Percentiles rank a stretch among this genome's conserved stretches.
phyloP scores from a whole-genome alignment of 2,329 filamentous ascomycete species.

The Colletotrichum sp. region DNA sequence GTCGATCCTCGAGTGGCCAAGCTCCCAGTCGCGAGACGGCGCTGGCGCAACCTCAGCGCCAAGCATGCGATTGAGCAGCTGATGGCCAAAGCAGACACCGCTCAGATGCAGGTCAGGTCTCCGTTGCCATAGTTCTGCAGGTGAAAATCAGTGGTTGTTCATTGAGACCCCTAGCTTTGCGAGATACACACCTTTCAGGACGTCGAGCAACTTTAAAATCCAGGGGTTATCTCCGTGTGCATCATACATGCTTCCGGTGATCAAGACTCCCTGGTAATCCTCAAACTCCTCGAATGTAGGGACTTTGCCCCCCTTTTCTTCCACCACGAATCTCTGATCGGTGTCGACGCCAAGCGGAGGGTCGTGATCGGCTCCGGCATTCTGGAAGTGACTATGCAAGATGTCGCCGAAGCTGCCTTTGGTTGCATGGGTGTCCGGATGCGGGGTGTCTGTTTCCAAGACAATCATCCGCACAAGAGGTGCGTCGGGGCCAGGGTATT shows the following conservation, averaged over 20 bases:
- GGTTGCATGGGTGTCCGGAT: constrained; percentile 53
- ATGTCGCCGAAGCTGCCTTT: constrained; percentile 61
- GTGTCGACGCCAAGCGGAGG: constrained; percentile 61
- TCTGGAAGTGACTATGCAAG: constrained; percentile 53
- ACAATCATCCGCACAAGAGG: constrained; percentile 48
- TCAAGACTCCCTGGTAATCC: constrained; percentile 73
- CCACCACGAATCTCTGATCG: constrained; percentile 59
- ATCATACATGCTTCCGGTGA: constrained; percentile 74
- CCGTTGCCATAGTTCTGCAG: constrained; percentile 51
- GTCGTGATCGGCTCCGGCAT: constrained; percentile 56
- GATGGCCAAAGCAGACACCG: constrained; percentile 84
- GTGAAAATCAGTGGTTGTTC: not conserved
- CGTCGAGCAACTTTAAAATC: constrained; percentile 73
- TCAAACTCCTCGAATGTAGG: constrained; percentile 57
- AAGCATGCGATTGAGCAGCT: constrained; percentile 75
- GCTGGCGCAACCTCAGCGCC: constrained; percentile 71
- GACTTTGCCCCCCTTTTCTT: constrained; percentile 50
- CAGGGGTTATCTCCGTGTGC: constrained; percentile 75
- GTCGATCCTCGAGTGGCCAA: constrained; percentile 69
- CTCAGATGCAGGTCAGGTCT: constrained; percentile 64
- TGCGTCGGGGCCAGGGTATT: constrained; percentile 8
- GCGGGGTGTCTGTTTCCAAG: constrained; percentile 62
- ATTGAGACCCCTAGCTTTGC: not conserved
- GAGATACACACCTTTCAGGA: constrained; percentile 46
- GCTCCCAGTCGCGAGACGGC: constrained; percentile 72